These are phyloP conservation scores for Yarrowia sp. DNA, from an alignment of 805 yeast genomes.

Conservation along the genomic window DNA sequence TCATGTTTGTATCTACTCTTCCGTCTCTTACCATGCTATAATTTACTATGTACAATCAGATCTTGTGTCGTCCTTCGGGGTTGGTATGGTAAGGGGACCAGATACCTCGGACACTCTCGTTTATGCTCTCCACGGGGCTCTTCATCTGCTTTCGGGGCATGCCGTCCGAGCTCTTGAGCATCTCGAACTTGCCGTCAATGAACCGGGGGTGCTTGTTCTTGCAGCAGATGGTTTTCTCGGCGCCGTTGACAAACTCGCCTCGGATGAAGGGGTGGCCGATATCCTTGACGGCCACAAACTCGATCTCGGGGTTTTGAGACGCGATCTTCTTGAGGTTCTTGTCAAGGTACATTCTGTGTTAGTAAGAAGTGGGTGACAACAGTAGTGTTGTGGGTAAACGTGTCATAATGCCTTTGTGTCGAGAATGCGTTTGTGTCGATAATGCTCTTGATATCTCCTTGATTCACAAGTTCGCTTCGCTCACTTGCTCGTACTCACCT, in stretches of 20 bases:
- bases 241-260: constrained; percentile 55
- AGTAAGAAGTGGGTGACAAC: background rate
- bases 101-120: constrained; percentile 86
- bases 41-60: constrained; percentile 36
- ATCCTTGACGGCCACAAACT: constrained; percentile 65
- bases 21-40: constrained; percentile 6
- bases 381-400: background rate
- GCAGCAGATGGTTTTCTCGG: constrained; percentile 64
- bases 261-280: constrained; percentile 79
- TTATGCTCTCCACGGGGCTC: constrained; percentile 76
- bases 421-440: background rate
- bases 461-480: background rate
- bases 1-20: too few species aligned
- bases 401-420: background rate
- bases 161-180: constrained; percentile 70
- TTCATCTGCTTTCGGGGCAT: constrained; percentile 56
- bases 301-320: constrained; percentile 57
- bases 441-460: too few species aligned
- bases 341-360: constrained; percentile 55
- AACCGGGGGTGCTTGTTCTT: constrained; percentile 64
- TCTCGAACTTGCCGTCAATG: constrained; percentile 61
- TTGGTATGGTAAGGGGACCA: constrained; percentile 94
- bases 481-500: constrained; percentile 33
- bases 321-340: constrained; percentile 58
- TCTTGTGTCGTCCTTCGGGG: constrained; percentile 49